A percentile compares a stretch with the other conserved stretches of the same genome.
phyloP scores from a whole-genome alignment of 2,329 filamentous ascomycete species.

The Sclerotinia borealis region DNA sequence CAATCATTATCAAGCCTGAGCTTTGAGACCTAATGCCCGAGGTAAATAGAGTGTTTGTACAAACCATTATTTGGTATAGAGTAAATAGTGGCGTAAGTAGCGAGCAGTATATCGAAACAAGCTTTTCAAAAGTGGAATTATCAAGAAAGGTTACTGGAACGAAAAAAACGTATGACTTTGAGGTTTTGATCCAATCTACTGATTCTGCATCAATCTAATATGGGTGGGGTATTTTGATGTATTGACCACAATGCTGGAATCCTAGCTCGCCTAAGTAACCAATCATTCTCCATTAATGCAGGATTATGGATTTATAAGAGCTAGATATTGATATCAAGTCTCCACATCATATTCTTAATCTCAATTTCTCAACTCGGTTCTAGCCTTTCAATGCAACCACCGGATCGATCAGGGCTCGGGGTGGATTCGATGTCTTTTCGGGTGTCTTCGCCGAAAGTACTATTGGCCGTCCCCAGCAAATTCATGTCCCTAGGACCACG shows the following conservation, averaged over 20 bases:
- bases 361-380: neutral
- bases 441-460: neutral
- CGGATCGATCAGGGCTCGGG: neutral
- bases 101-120: too few relatives aligned
- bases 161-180: too few relatives aligned
- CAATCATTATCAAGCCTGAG: too few relatives aligned
- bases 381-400: neutral
- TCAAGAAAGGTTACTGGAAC: too few relatives aligned
- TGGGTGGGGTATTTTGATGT: too few relatives aligned
- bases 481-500: neutral
- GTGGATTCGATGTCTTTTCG: neutral
- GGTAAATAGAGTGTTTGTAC: too few relatives aligned
- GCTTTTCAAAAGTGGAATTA: too few relatives aligned
- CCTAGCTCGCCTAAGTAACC: neutral
- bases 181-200: neutral
- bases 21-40: too few relatives aligned
- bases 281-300: too few relatives aligned
- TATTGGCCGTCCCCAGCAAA: neutral
- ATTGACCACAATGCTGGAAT: neutral
- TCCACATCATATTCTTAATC: neutral
- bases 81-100: too few relatives aligned
- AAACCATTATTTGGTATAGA: too few relatives aligned
- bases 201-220: neutral
- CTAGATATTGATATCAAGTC: neutral
- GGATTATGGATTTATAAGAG: neutral